Percentiles rank a stretch among this genome's conserved stretches.
Evolutionary conservation across 2,329 filamentous ascomycete species (phyloP).

Genomic region (Stachybotrys chlorohalonatus): DNA sequence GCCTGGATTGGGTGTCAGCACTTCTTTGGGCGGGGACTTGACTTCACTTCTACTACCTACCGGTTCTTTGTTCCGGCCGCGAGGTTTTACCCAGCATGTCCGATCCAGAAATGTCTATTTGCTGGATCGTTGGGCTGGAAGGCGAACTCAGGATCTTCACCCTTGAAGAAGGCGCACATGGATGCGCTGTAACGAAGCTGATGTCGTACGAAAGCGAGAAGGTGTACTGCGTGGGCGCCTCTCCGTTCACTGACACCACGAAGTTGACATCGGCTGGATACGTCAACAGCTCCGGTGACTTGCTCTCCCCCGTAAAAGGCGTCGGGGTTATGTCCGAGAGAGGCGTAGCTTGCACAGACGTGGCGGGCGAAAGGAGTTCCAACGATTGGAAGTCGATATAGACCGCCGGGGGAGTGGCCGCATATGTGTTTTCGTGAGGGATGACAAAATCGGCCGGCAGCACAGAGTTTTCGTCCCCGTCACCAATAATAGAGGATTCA

Average conservation of each 20-base stretch:
- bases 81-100: slow-evolving; percentile 33
- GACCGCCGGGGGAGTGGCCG: slow-evolving; percentile 36
- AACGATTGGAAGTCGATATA: slow-evolving; percentile 41
- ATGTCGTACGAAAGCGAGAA: slow-evolving; percentile 47
- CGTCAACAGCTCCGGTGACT: slow-evolving; percentile 22
- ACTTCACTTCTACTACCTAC: slow-evolving; percentile 19
- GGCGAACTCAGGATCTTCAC: slow-evolving; percentile 51
- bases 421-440: slow-evolving; percentile 46
- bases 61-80: slow-evolving; percentile 37
- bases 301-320: slow-evolving; percentile 24
- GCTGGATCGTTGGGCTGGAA: slow-evolving; percentile 49
- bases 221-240: slow-evolving; percentile 29
- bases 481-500: slow-evolving; percentile 51
- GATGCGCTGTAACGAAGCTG: slow-evolving; percentile 57
- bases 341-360: slow-evolving; percentile 36
- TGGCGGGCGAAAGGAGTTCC: slow-evolving; percentile 34
- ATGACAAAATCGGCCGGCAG: slow-evolving; percentile 55
- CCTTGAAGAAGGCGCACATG: slow-evolving; percentile 49
- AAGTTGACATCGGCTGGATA: slow-evolving; percentile 26
- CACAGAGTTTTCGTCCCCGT: slow-evolving; percentile 43
- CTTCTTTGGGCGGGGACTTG: neutral
- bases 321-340: slow-evolving; percentile 30
- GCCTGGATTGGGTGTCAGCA: slow-evolving; percentile 26
- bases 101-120: slow-evolving; percentile 42
- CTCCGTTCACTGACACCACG: slow-evolving; percentile 26